Evolutionary conservation across 2,329 filamentous ascomycete species (phyloP).

Genomic region (Dactylellina leptospora): DNA sequence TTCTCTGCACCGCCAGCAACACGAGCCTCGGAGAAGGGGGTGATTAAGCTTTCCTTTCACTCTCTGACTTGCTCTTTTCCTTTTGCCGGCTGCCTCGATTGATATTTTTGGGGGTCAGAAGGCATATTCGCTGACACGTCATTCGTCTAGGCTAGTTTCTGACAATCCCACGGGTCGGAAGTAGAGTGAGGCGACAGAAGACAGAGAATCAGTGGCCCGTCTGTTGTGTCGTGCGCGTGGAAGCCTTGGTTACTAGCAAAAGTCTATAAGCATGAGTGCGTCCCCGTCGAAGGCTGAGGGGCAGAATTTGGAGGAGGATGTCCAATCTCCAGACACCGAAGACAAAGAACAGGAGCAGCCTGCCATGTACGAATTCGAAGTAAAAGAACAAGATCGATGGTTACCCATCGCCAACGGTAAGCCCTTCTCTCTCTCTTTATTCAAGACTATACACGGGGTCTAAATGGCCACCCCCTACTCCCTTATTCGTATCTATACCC

Average conservation of each 20-base stretch:
- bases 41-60: constrained; percentile 37
- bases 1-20: constrained; percentile 53
- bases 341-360: constrained; percentile 74
- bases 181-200: constrained; percentile 60
- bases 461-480: constrained; percentile 53
- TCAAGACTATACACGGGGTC: too few relatives aligned
- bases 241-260: constrained; percentile 60
- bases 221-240: constrained; percentile 64
- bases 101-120: constrained; percentile 52
- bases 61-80: constrained; percentile 17
- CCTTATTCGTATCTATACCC: constrained; percentile 55
- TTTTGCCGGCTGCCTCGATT: constrained; percentile 52
- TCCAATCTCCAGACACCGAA: constrained; percentile 92
- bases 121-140: constrained; percentile 52
- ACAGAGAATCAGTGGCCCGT: constrained; percentile 64
- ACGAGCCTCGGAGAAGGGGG: constrained; percentile 41
- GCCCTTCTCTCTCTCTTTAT: constrained; percentile 65
- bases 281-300: constrained; percentile 67
- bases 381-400: constrained; percentile 99
- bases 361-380: constrained; percentile 78
- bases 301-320: constrained; percentile 85
- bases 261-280: constrained; percentile 66
- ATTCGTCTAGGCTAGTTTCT: constrained; percentile 53
- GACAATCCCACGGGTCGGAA: constrained; percentile 60
- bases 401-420: constrained; percentile 99